A percentile compares a stretch with the other conserved stretches of the same genome.
These are phyloP conservation scores for Fusarium guadeloupense DNA, from an alignment of 2,329 filamentous ascomycete species.

Conservation along the genomic window DNA sequence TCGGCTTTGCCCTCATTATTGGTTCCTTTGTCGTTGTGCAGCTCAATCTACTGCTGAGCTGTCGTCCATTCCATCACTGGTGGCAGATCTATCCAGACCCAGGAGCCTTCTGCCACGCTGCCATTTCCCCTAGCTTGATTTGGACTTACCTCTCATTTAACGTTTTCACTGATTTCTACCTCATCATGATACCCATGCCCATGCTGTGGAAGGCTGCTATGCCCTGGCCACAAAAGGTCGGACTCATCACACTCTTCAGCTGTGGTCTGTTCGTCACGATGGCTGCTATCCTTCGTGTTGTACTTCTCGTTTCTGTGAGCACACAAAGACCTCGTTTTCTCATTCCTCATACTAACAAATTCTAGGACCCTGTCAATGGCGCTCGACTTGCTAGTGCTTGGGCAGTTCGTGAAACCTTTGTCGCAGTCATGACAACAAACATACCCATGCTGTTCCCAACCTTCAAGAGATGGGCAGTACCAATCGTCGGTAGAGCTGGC, in stretches of 20 bases:
- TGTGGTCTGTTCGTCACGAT: constrained; percentile 54
- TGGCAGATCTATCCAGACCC: constrained; percentile 70
- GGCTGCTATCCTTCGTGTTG: constrained; percentile 50
- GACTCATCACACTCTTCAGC: constrained; percentile 52
- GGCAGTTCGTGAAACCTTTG: constrained; percentile 56
- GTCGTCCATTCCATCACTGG: constrained; percentile 61
- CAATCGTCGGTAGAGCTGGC: constrained; percentile 37
- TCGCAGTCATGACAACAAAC: constrained; percentile 56
- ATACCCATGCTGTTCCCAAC: constrained; percentile 58
- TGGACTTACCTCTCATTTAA: constrained; percentile 63
- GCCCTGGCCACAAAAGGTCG: constrained; percentile 49
- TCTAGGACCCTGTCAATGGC: constrained; percentile 52
- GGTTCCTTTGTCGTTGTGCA: constrained; percentile 60
- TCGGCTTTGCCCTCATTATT: constrained; percentile 61
- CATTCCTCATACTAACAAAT: neutral
- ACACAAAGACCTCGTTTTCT: too few relatives aligned
- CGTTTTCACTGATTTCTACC: constrained; percentile 65
- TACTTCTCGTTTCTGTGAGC: constrained; percentile 44
- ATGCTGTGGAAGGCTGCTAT: constrained; percentile 56
- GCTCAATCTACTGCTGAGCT: constrained; percentile 61
- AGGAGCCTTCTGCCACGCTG: constrained; percentile 59
- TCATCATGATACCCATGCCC: constrained; percentile 66
- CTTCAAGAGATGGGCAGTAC: constrained; percentile 49
- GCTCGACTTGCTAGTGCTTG: constrained; percentile 54
- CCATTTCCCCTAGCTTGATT: constrained; percentile 60